A percentile compares a stretch with the other conserved stretches of the same genome.
Evolutionary conservation across 345 rosid species (phyloP).

Genomic region (Salix dunnii): DNA sequence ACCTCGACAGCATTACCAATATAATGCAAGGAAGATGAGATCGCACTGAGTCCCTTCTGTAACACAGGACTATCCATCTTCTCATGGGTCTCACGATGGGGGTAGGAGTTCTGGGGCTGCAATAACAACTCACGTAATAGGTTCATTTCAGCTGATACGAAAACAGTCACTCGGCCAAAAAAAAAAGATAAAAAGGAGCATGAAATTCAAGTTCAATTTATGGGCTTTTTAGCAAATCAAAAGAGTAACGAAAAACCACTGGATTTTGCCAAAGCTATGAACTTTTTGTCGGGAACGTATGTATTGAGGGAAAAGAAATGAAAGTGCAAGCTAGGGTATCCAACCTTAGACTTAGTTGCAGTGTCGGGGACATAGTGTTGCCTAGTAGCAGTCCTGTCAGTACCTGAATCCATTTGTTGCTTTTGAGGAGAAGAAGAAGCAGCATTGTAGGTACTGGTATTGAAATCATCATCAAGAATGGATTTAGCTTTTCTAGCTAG

Average conservation of each 20-base stretch:
- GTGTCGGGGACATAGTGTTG: neutral
- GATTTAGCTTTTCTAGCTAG: slow-evolving; percentile 31
- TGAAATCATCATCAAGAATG: slow-evolving; percentile 22
- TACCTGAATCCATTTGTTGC: slow-evolving; percentile 4
- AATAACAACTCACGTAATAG: slow-evolving; percentile 6
- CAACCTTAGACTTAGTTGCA: slow-evolving; percentile 13
- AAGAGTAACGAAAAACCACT: neutral
- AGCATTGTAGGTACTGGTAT: neutral
- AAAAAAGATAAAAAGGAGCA: neutral
- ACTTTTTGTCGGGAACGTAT: neutral
- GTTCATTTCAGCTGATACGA: neutral
- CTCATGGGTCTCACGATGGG: slow-evolving; percentile 22
- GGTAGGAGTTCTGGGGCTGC: slow-evolving; percentile 32
- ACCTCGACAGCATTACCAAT: slow-evolving; percentile 36
- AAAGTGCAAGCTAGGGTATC: neutral
- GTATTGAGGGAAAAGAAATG: neutral
- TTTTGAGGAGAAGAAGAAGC: neutral
- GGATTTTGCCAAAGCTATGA: neutral
- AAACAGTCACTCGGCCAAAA: neutral
- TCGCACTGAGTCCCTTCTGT: slow-evolving; percentile 29
- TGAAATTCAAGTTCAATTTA: neutral
- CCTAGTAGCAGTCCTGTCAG: neutral
- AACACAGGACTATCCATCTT: slow-evolving; percentile 9
- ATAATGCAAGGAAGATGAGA: slow-evolving; percentile 30
- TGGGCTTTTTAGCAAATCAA: neutral